These are phyloP conservation scores for Ganoderma leucocontextum DNA, from an alignment of 1,284 basidiomycete genomes.

Conservation along the genomic window DNA sequence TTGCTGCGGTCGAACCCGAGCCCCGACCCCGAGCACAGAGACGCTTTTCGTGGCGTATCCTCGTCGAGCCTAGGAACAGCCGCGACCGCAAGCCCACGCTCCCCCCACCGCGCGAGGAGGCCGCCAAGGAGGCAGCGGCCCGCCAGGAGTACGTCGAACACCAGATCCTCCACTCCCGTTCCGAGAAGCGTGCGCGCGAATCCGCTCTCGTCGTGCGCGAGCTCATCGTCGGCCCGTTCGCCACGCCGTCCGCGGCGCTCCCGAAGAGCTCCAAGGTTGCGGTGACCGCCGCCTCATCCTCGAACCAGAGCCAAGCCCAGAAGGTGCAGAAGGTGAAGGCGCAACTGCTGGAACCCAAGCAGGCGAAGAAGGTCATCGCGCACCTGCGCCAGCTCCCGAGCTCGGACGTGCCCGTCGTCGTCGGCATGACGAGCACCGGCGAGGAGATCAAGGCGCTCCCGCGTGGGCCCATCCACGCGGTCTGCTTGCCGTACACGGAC, in stretches of 20 bases:
- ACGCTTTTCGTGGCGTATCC: slow-evolving; percentile 40
- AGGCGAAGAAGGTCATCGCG: slow-evolving; percentile 73
- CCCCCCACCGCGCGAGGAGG: slow-evolving; percentile 47
- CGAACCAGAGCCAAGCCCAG: slow-evolving; percentile 40
- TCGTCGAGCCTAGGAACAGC: slow-evolving; percentile 27
- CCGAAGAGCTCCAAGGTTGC: slow-evolving; percentile 46
- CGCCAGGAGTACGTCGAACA: slow-evolving; percentile 29
- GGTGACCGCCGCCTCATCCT: slow-evolving; percentile 44
- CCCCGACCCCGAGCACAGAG: slow-evolving; percentile 27
- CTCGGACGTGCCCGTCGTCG: slow-evolving; percentile 36
- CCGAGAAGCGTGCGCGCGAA: slow-evolving; percentile 69
- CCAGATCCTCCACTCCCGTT: slow-evolving; percentile 45
- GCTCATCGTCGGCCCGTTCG: slow-evolving; percentile 68
- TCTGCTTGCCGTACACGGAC: slow-evolving; percentile 71
- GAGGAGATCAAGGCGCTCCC: slow-evolving; percentile 30
- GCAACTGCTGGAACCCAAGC: slow-evolving; percentile 69
- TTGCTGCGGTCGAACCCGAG: not conserved
- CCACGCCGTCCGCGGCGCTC: slow-evolving; percentile 30
- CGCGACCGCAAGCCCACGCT: slow-evolving; percentile 48
- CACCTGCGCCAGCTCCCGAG: slow-evolving; percentile 62
- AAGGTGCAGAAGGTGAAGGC: slow-evolving; percentile 75
- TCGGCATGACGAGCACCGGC: slow-evolving; percentile 31
- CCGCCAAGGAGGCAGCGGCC: slow-evolving; percentile 21
- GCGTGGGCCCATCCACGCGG: slow-evolving; percentile 73
- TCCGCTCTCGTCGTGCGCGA: slow-evolving; percentile 69